These are phyloP conservation scores for Candida verbasci DNA, from an alignment of 805 yeast genomes.

Conservation along the genomic window DNA sequence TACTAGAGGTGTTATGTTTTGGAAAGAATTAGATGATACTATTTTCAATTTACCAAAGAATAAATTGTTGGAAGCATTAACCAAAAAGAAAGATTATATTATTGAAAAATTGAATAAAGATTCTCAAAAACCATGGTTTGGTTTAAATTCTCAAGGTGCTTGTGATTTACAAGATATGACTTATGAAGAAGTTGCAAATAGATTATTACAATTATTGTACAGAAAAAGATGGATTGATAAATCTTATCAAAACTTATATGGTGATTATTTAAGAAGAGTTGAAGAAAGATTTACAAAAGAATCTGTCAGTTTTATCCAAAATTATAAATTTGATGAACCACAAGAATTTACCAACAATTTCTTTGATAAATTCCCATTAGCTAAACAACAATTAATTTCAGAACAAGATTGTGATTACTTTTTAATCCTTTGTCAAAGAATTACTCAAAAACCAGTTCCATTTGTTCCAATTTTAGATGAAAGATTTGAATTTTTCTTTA, in stretches of 20 bases:
- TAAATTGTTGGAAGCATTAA: conserved; percentile 76
- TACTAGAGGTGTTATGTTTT: conserved; percentile 93
- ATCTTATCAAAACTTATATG: conserved; percentile 80
- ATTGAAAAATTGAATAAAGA: conserved; percentile 85
- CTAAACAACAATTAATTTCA: conserved; percentile 76
- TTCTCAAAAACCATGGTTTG: conserved; percentile 98
- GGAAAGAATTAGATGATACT: conserved; percentile 97
- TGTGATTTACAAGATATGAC: conserved; percentile 96
- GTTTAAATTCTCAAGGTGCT: conserved; percentile 68
- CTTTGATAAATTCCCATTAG: conserved; percentile 66
- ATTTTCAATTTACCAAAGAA: conserved; percentile 88
- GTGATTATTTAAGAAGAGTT: conserved; percentile 83
- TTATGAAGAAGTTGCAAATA: conserved; percentile 81
- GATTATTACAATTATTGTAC: conserved; percentile 84
- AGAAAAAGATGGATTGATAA: conserved; percentile 89
- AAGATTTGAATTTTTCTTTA: conserved; percentile 92
- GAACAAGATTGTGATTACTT: conserved; percentile 96
- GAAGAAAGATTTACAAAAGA: conserved; percentile 89
- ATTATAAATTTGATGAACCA: conserved; percentile 58
- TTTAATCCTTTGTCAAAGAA: conserved; percentile 75
- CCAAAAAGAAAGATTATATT: conserved; percentile 80
- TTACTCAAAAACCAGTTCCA: conserved; percentile 95
- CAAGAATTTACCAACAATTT: conserved; percentile 54
- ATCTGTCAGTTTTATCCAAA: conserved; percentile 66
- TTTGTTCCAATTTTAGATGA: conserved; percentile 94